These are phyloP conservation scores for Schwanniomyces occidentalis DNA, from an alignment of 805 yeast species.

Conservation along the genomic window DNA sequence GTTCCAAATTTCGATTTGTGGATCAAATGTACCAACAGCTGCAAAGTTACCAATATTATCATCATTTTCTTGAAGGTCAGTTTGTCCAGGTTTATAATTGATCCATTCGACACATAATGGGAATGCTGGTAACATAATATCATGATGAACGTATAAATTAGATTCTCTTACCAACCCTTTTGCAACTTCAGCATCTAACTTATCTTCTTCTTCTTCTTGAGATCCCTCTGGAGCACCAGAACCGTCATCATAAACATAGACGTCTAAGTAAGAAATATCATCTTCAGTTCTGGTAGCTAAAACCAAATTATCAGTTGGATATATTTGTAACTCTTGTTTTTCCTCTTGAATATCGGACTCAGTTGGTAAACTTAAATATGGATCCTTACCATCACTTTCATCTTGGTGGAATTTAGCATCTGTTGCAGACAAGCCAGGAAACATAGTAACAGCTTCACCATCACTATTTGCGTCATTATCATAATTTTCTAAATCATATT, in stretches of 20 bases:
- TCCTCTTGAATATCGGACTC: conserved; percentile 72
- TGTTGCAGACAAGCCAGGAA: conserved; percentile 65
- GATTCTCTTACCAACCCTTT: conserved; percentile 71
- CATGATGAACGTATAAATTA: conserved; percentile 90
- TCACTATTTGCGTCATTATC: conserved; percentile 60
- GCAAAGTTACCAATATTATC: conserved; percentile 81
- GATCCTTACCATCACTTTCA: conserved; percentile 51
- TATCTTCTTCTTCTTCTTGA: conserved; percentile 67
- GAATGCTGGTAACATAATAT: conserved; percentile 93
- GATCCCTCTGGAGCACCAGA: conserved; percentile 76
- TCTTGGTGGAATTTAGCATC: conserved; percentile 57
- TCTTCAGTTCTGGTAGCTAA: conserved; percentile 95
- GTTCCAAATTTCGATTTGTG: conserved; percentile 97
- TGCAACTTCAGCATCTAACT: conserved; percentile 70
- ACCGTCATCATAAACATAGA: conserved; percentile 92
- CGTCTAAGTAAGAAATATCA: conserved; percentile 87
- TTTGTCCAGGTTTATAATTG: conserved; percentile 63
- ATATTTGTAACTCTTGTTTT: conserved; percentile 78
- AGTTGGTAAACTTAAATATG: conserved; percentile 62
- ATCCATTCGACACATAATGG: conserved; percentile 97
- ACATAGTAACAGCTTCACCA: conserved; percentile 65
- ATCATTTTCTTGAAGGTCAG: conserved; percentile 30
- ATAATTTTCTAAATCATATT: conserved; percentile 82
- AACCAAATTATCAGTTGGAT: conserved; percentile 86
- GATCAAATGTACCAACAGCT: conserved; percentile 96